Evolutionary conservation across 306 rosid species (phyloP), one percentile per base, ranked within the genome.

Genomic region (Lagenaria siceraria): DNA sequence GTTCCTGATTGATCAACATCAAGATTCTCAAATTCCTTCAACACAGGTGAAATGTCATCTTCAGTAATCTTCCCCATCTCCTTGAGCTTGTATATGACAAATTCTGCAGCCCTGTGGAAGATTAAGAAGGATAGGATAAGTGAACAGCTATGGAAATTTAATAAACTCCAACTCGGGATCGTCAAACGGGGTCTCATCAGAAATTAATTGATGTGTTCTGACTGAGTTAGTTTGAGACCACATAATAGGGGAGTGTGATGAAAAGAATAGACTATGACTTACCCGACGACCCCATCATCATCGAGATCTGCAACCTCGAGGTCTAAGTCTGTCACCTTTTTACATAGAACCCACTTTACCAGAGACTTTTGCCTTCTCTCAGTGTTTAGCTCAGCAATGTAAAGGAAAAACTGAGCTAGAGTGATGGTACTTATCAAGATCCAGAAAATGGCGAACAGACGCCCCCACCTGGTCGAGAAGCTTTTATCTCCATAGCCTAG

Each of bases 1-100:
- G 93, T 83, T 75, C 99, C 99, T 8, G 97, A 92, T 52, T 90
- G 90, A 87, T 95, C 99, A 82, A 92, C 87, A 76, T 95, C 98
- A 74, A 95, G 93, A 75, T 86, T 78, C 72, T 95, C 91, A 83
- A 95, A 95, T 86, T 90, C 91, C 77, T 87, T 75, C 97, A 90
- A 69, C 24, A 95, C 78, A 60, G 85, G 89, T 74, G 84, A 56
- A 63, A 95, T 81, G 84, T 95, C 99, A 77, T 92, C 97, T 80
- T 90, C 84, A 22, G 64, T 86, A 62, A 92, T 89, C 87, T 90
- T 95, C 66, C 96, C 98, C 98, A 92, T 92, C 85, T 92, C 98
- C 77, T 83, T 92, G 7, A 95, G 93, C 86, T 90, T 95, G 81
- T 86, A 89, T 36, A 95, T 56, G 43, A 92, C 73, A 31, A 95